Base-by-base conservation (phyloP, 192 early-diverging fungal species). In the Coemansia sp. region DNA sequence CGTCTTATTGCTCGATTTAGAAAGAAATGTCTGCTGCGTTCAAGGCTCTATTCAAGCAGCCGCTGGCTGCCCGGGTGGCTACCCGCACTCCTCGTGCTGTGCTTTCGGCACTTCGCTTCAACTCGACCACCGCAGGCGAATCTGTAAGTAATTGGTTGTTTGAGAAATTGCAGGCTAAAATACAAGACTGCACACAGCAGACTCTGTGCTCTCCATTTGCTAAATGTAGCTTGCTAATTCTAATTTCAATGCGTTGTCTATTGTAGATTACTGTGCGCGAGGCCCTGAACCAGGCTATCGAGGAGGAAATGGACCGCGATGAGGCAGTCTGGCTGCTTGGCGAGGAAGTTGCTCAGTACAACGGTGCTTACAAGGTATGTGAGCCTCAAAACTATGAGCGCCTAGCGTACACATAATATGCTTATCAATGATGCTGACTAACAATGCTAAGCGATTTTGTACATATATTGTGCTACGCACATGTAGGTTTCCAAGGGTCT, bases 341-440 rank as follows among this genome's bases (percentile, higher is more conserved):
- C 61, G 96, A 98, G 78, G 96, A 98, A 66, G 96, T 98, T 57
- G 96, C 92, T 58, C 96, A 96, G 77, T 98, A 98, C 86, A 98
- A 97, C 78, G 96, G 96, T 66, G 95, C 96, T 23, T 98, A 98
- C 89, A 98, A 98, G 90, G 94, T 94, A 83, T 49, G 75, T 12
- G 16, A n/a, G 41, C 41, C 3, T 16, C 41, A 45, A 45, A 45
- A 45, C 41, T 16, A n/a, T 14, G 14, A n/a, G 41, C 41, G 12
- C 41, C 14, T 4, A n/a, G 41, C 41, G 41, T n/a, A 16, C 10
- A 10, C 5, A 16, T n/a, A 50, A 41, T 45, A 16, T 45, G 41
- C 16, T 45, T 45, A 45, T 45, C 41, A n/a, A 45, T 45, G 41
- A 35, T 35, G 32, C 8, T 35, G 32, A 35, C 32, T 7, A 29